phyloP scores from a whole-genome alignment of 148 eudicot genomes.

The Amaranthus hypochondriacus region DNA sequence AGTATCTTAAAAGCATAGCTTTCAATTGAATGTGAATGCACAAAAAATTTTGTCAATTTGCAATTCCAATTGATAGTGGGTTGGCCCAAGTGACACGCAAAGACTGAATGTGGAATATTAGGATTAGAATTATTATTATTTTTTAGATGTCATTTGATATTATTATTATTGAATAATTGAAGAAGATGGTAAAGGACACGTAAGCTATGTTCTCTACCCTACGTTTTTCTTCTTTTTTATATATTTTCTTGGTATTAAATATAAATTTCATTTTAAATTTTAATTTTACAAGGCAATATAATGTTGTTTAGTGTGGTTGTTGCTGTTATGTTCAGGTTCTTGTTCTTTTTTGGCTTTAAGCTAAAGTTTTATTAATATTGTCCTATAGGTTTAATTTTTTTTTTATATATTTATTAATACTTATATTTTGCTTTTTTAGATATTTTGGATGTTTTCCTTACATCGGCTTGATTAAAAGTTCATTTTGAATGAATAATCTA shows the following conservation, averaged over 20 bases:
- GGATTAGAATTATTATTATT: neutral
- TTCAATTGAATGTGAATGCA: too few relatives aligned
- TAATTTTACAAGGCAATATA: neutral
- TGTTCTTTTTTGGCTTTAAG: too few relatives aligned
- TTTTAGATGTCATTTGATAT: conserved; percentile 3
- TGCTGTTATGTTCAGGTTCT: too few relatives aligned
- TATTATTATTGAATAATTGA: neutral
- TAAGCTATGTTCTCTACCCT: neutral
- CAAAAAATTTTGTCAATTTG: neutral
- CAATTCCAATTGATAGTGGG: neutral
- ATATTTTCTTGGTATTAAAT: neutral
- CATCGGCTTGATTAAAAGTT: too few relatives aligned
- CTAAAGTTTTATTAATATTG: too few relatives aligned
- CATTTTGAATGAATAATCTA: too few relatives aligned
- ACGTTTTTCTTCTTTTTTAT: neutral
- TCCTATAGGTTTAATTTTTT: too few relatives aligned
- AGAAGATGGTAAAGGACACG: conserved; percentile 14
- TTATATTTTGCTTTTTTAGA: too few relatives aligned
- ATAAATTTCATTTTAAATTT: neutral
- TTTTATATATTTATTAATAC: too few relatives aligned
- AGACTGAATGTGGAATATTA: neutral
- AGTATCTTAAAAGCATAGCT: too few relatives aligned
- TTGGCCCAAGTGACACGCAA: neutral
- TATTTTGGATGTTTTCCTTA: too few relatives aligned
- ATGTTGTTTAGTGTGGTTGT: neutral